These are phyloP conservation scores for Zymoseptoria ardabiliae DNA, from an alignment of 2,329 filamentous ascomycete genomes.

Conservation along the genomic window DNA sequence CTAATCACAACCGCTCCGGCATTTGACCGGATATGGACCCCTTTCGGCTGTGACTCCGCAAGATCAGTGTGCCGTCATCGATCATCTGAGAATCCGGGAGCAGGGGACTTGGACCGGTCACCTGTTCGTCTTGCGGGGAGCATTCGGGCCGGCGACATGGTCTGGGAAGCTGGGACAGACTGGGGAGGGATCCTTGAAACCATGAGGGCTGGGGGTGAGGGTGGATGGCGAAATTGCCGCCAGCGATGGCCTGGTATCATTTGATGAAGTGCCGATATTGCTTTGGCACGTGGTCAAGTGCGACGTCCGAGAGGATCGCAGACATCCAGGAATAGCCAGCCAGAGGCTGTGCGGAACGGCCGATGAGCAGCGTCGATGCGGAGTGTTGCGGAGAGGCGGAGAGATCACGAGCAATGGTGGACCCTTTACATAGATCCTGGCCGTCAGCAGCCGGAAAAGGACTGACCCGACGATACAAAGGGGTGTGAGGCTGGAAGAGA, in stretches of 20 bases:
- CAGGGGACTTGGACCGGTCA: neutral
- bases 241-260: neutral
- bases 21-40: neutral
- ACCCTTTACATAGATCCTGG: neutral
- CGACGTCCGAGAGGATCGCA: neutral
- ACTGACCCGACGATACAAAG: neutral
- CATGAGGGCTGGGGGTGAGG: neutral
- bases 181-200: neutral
- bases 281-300: neutral
- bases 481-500: neutral
- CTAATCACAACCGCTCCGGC: too few relatives aligned
- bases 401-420: neutral
- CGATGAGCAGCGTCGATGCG: neutral
- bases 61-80: neutral
- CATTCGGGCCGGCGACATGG: too few relatives aligned
- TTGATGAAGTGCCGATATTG: neutral
- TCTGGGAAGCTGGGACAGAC: neutral
- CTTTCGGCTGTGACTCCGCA: neutral
- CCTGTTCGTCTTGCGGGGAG: neutral
- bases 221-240: neutral
- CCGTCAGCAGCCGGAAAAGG: neutral
- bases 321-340: neutral
- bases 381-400: neutral
- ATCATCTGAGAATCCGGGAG: neutral
- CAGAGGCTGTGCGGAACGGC: neutral